phyloP scores from a whole-genome alignment of 345 rosid genomes.

The Moricandia moricandioides region DNA sequence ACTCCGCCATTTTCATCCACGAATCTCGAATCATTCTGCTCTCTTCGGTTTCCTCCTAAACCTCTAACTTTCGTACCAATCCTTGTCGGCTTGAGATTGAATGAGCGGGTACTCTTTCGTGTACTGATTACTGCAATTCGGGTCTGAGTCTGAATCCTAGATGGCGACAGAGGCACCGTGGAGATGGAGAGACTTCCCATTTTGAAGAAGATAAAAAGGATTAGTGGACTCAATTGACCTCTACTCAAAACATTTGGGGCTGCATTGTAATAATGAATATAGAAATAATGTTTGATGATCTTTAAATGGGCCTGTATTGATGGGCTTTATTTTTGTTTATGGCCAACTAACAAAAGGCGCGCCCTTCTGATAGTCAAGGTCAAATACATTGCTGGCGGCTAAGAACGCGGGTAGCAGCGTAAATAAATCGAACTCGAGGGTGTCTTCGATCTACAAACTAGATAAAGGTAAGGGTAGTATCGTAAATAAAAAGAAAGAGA shows the following conservation, averaged over 20 bases:
- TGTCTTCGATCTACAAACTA: neutral
- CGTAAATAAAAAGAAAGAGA: slow-evolving; percentile 15
- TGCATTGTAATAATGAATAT: neutral
- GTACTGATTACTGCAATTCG: neutral
- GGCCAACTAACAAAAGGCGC: neutral
- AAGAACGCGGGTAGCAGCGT: slow-evolving; percentile 10
- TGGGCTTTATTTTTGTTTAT: neutral
- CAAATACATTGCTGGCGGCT: slow-evolving; percentile 30
- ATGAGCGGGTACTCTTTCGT: neutral
- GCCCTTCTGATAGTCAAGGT: neutral
- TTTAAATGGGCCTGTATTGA: neutral
- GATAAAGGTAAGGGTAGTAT: slow-evolving; percentile 28
- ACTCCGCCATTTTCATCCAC: slow-evolving; percentile 62
- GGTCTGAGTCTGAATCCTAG: slow-evolving; percentile 11
- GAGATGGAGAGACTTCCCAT: slow-evolving; percentile 33
- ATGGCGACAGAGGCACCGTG: slow-evolving; percentile 23
- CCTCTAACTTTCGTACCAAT: slow-evolving; percentile 33
- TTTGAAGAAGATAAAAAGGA: slow-evolving; percentile 19
- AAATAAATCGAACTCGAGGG: slow-evolving; percentile 11
- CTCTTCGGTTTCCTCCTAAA: slow-evolving; percentile 45
- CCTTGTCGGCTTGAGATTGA: slow-evolving; percentile 14
- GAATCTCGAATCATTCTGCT: slow-evolving; percentile 50
- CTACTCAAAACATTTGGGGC: slow-evolving; percentile 17
- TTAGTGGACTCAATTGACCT: slow-evolving; percentile 22
- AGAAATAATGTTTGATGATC: too few relatives aligned